These are phyloP conservation scores for Arthroderma uncinatum DNA, from an alignment of 2,329 filamentous ascomycete genomes.

Conservation along the genomic window DNA sequence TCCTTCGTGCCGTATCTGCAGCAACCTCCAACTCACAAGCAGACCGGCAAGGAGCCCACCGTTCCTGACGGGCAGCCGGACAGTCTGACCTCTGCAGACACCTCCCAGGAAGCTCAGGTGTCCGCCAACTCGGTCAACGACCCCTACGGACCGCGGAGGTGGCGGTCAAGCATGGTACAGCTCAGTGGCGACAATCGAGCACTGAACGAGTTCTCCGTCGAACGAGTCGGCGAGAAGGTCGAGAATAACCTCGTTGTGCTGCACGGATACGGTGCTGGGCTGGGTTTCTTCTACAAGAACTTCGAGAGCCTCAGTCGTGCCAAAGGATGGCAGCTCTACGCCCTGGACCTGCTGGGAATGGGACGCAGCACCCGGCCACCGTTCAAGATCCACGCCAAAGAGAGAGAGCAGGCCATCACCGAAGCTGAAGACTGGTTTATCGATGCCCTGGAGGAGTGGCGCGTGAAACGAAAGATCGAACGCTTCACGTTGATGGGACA, in stretches of 20 bases:
- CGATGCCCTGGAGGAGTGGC: constrained; percentile 93
- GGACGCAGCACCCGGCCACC: constrained; percentile 72
- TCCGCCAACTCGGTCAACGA: constrained; percentile 47
- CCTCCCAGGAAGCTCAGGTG: constrained; percentile 35
- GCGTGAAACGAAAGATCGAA: constrained; percentile 75
- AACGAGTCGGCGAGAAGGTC: constrained; percentile 64
- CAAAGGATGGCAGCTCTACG: constrained; percentile 77
- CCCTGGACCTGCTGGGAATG: constrained; percentile 92
- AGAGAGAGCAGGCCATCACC: constrained; percentile 63
- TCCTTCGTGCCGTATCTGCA: constrained; percentile 73
- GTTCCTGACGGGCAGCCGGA: constrained; percentile 14
- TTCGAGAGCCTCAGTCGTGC: constrained; percentile 75
- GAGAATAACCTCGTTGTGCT: constrained; percentile 89
- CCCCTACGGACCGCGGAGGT: constrained; percentile 72
- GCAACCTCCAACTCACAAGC: constrained; percentile 56
- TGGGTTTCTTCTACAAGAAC: constrained; percentile 98
- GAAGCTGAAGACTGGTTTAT: constrained; percentile 96
- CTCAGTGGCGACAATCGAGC: constrained; percentile 76
- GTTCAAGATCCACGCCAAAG: constrained; percentile 77
- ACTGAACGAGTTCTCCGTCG: constrained; percentile 86
- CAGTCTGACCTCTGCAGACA: constrained; percentile 28
- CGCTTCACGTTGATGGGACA: constrained; percentile 89
- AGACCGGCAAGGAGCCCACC: constrained; percentile 41
- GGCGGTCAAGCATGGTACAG: constrained; percentile 74
- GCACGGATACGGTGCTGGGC: constrained; percentile 88